Conservation (phyloP, 306 rosid species). For the Coriaria nepalensis region DNA sequence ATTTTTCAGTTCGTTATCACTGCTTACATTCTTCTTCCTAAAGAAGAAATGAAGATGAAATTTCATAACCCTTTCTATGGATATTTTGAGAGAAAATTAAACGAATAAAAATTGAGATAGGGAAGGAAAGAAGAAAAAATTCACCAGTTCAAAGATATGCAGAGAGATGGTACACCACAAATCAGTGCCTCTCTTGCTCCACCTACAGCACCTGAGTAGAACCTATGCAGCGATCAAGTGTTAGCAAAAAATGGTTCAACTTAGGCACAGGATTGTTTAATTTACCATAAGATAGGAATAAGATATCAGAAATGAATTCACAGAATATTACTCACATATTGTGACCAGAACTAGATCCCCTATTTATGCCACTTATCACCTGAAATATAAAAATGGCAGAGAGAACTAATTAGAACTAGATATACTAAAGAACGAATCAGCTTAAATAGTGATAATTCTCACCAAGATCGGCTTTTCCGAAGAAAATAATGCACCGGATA, state of each 20-base stretch:
- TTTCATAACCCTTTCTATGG: background rate
- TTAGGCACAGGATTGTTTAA: background rate
- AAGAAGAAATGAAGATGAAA: background rate
- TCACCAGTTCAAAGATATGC: constrained; percentile 40
- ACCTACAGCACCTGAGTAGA: constrained; percentile 43
- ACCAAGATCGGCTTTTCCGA: constrained; percentile 45
- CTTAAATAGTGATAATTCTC: background rate
- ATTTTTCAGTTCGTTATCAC: constrained; percentile 33
- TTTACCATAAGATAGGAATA: background rate
- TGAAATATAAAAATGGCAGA: constrained; percentile 3
- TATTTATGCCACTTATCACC: constrained; percentile 48
- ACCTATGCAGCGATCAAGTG: constrained; percentile 8
- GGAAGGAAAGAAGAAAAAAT: background rate
- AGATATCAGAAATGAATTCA: background rate
- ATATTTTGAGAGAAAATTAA: background rate
- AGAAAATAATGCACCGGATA: constrained; percentile 46
- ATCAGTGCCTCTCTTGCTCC: constrained; percentile 52
- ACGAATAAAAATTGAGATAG: no score
- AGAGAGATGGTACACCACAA: constrained; percentile 39
- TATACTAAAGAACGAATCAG: background rate
- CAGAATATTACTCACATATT: constrained; percentile 25
- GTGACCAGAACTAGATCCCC: constrained; percentile 39
- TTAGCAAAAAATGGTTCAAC: background rate
- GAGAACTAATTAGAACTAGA: background rate
- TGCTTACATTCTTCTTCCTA: constrained; percentile 34